These are phyloP conservation scores for Fusarium pseudonygamai DNA, from an alignment of 2,329 filamentous ascomycete genomes.

Conservation along the genomic window DNA sequence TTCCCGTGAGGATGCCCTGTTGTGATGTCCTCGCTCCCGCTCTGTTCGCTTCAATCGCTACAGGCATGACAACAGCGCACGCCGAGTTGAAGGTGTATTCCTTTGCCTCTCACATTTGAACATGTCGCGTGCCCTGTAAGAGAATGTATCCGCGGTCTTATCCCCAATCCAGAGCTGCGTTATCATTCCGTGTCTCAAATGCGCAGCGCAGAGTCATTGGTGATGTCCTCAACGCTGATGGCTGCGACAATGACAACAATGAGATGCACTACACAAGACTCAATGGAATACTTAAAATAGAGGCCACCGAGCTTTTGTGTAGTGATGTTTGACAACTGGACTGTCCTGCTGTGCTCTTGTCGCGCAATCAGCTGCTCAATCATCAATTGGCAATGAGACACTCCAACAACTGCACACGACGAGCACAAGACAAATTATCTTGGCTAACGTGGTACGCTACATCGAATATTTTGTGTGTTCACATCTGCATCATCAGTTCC, in stretches of 20 bases:
- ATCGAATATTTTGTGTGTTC: background rate
- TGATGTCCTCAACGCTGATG: background rate
- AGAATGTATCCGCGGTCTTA: background rate
- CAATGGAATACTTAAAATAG: fast-evolving
- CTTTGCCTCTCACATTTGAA: background rate
- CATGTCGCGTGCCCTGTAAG: background rate
- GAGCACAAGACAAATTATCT: background rate
- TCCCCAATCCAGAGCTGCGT: background rate
- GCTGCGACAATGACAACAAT: background rate
- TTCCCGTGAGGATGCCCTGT: fast-evolving
- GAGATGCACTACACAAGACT: background rate
- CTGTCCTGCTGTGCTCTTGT: background rate
- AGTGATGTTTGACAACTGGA: background rate
- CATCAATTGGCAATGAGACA: background rate
- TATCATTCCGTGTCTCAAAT: background rate
- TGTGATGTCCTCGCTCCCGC: background rate
- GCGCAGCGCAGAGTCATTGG: background rate
- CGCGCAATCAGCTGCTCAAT: background rate
- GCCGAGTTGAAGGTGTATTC: too few species aligned
- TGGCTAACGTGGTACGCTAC: background rate
- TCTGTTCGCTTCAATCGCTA: background rate
- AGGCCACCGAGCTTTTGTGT: fast-evolving
- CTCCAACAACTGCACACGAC: background rate
- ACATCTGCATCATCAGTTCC: background rate
- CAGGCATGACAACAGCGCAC: background rate